phyloP scores from a whole-genome alignment of 441 rosid species.

The Pelargonium australe region DNA sequence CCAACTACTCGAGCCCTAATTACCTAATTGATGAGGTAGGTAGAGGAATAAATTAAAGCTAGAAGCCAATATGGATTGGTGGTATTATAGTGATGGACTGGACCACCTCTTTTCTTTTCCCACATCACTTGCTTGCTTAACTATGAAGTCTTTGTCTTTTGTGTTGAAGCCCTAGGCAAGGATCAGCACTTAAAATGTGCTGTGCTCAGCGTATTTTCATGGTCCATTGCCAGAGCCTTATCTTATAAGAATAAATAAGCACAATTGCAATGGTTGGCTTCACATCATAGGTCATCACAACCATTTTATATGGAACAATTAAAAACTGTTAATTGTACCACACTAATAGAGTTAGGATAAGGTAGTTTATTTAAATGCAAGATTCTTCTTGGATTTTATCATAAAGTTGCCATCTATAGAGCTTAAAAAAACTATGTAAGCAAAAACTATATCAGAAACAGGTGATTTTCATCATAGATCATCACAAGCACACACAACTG shows the following conservation, averaged over 20 bases:
- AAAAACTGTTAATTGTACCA: neutral
- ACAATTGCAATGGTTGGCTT: neutral
- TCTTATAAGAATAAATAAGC: neutral
- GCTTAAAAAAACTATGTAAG: no score
- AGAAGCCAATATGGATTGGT: neutral
- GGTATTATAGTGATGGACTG: neutral
- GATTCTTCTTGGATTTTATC: neutral
- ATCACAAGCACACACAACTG: no score
- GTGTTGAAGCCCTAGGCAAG: neutral
- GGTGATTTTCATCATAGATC: no score
- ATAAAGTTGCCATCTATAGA: no score
- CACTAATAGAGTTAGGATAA: neutral
- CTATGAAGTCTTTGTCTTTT: neutral
- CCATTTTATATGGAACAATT: neutral
- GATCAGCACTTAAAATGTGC: no score
- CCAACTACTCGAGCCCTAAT: neutral
- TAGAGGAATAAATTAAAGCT: neutral
- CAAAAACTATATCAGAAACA: no score
- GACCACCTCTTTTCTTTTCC: constrained; percentile 4
- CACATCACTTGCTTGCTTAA: neutral
- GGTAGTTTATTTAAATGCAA: neutral
- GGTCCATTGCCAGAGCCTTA: neutral
- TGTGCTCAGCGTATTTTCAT: no score
- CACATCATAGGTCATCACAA: neutral
- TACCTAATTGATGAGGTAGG: neutral